phyloP scores from a whole-genome alignment of 169 alveolate species.

The Plasmodium gallinaceum region DNA sequence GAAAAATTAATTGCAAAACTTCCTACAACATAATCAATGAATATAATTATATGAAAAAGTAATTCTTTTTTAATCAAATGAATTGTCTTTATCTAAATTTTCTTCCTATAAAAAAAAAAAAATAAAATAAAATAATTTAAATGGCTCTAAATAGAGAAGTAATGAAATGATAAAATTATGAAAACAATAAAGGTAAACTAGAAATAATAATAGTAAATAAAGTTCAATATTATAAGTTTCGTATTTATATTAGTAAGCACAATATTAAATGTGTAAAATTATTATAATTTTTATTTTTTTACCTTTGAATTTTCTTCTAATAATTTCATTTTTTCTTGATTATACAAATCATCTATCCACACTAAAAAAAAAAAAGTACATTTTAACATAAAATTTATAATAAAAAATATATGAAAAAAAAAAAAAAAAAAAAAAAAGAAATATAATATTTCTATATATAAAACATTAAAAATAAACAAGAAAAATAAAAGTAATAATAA shows the following conservation, averaged over 20 bases:
- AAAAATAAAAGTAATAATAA: constrained; percentile 1
- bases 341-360: constrained; percentile 74
- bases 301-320: constrained; percentile 64
- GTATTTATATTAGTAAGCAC: not conserved
- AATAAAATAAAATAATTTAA: too few species aligned
- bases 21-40: too few species aligned
- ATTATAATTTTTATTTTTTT: constrained; percentile 10
- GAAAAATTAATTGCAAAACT: too few species aligned
- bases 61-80: too few species aligned
- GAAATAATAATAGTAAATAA: not conserved
- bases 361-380: constrained; percentile 48
- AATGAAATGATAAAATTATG: too few species aligned
- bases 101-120: not conserved
- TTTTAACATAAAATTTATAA: too few species aligned
- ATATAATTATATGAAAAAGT: too few species aligned
- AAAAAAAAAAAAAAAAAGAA: too few species aligned
- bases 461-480: not conserved
- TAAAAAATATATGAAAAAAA: too few species aligned
- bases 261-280: too few species aligned
- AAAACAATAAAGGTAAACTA: not conserved
- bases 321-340: constrained; percentile 69
- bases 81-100: too few species aligned
- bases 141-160: too few species aligned
- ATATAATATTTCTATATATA: constrained; percentile 9
- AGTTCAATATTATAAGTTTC: not conserved